A percentile compares a stretch with the other conserved stretches of the same genome.
Conservation (phyloP, 176 grass and related monocot genomes). For the Raddia distichophylla region DNA sequence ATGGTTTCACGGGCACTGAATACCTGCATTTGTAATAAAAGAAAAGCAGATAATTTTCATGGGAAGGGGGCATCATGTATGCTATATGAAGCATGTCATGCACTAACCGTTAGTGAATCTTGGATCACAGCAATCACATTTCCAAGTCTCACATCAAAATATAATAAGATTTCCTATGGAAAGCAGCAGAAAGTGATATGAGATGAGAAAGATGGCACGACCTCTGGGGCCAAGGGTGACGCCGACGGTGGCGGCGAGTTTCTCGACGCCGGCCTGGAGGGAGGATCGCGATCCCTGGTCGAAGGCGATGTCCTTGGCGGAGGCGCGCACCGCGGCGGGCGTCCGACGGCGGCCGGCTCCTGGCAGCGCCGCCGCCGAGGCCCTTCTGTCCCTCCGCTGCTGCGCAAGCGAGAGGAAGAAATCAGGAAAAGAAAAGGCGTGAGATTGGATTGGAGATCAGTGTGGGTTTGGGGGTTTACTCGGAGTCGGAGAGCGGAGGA, state of each 20-base stretch:
- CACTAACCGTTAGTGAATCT: background rate
- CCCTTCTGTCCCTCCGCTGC: constrained; percentile 25
- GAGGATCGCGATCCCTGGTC: constrained; percentile 68
- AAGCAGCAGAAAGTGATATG: background rate
- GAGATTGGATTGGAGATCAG: too few relatives aligned
- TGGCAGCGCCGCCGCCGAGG: constrained; percentile 24
- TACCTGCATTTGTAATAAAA: background rate
- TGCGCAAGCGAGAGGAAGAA: background rate
- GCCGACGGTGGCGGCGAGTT: constrained; percentile 78
- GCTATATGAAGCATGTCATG: background rate
- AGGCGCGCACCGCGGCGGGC: constrained; percentile 45
- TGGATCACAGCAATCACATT: background rate
- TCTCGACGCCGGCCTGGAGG: constrained; percentile 93
- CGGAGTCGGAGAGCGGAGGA: constrained; percentile 62
- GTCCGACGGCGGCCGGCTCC: constrained; percentile 28
- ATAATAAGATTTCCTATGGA: background rate
- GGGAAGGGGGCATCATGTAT: background rate
- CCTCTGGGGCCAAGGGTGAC: constrained; percentile 94
- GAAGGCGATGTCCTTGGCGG: constrained; percentile 91
- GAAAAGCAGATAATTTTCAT: background rate
- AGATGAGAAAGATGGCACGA: background rate
- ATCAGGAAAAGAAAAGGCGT: too few relatives aligned
- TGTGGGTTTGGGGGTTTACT: constrained; percentile 5
- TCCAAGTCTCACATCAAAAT: background rate
- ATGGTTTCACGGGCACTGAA: background rate